A percentile compares a stretch with the other conserved stretches of the same genome.
Conservation (phyloP, 352 stramenopile genomes). For the Chrysophaeum taylorii region DNA sequence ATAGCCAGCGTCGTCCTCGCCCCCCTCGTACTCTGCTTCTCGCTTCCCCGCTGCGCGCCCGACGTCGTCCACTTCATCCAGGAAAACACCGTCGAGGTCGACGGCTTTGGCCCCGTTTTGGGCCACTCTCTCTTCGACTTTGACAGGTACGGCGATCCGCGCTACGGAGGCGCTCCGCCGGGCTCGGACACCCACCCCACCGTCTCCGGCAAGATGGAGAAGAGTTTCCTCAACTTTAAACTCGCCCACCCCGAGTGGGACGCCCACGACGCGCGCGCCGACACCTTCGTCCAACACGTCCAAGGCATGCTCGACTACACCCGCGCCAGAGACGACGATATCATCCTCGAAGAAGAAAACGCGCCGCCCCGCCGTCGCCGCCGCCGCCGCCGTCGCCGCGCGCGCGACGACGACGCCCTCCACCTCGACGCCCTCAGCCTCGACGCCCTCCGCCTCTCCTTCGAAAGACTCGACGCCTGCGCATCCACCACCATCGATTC, state of each 20-base stretch:
- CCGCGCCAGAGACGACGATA: no score
- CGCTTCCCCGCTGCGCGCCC: constrained; percentile 70
- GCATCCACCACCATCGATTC: no score
- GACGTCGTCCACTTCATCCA: constrained; percentile 84
- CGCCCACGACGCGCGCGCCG: background rate
- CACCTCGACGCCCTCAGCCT: no score
- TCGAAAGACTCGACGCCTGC: no score
- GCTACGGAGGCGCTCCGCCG: constrained; percentile 24
- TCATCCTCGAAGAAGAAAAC: no score
- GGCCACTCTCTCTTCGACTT: constrained; percentile 91
- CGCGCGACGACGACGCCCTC: no score
- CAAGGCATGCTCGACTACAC: no score
- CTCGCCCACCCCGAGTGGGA: constrained; percentile 67
- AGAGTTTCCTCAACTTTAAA: constrained; percentile 92
- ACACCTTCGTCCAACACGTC: background rate
- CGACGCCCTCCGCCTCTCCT: no score
- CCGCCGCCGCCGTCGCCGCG: no score
- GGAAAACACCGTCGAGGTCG: constrained; percentile 75
- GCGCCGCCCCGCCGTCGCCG: no score
- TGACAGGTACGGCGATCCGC: constrained; percentile 68
- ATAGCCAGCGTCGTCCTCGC: constrained; percentile 80
- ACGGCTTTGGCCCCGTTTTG: constrained; percentile 82
- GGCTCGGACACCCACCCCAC: constrained; percentile 32
- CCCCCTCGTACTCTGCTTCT: constrained; percentile 89
- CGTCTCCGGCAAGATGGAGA: constrained; percentile 82